Conservation (phyloP, 108 stramenopile genomes). For the Nitzschia sp. region DNA sequence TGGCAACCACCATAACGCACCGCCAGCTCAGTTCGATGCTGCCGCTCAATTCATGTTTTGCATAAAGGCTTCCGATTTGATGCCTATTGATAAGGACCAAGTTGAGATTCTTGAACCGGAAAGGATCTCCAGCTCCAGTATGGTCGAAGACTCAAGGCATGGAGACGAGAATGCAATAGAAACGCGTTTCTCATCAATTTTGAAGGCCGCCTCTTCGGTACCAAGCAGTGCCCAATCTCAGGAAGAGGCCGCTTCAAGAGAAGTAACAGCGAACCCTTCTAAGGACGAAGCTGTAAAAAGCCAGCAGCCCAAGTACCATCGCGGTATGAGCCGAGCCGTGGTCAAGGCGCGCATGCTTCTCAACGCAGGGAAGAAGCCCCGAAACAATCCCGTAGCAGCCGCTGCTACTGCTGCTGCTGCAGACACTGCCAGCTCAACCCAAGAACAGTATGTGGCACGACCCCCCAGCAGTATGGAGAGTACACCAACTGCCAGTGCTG, state of each 20-base stretch:
- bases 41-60: slow-evolving; percentile 15
- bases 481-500: not conserved
- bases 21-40: not conserved
- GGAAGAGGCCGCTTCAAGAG: not conserved
- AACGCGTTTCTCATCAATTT: not conserved
- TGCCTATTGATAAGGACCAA: not conserved
- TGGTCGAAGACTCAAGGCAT: not conserved
- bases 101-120: not conserved
- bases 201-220: not conserved
- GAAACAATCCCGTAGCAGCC: not conserved
- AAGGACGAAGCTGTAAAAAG: not conserved
- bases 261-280: not conserved
- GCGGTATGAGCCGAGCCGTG: not conserved
- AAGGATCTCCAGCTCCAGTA: not conserved
- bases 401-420: not conserved
- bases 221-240: not conserved
- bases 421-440: too few species aligned
- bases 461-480: too few species aligned
- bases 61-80: not conserved
- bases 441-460: too few species aligned
- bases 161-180: not conserved
- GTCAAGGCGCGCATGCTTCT: not conserved
- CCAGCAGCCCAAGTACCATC: not conserved
- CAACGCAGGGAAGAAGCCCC: not conserved
- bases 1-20: not conserved